A percentile compares a stretch with the other conserved stretches of the same genome.
Conservation (phyloP, 768 basidiomycete species). For the Suillus clintonianus region DNA sequence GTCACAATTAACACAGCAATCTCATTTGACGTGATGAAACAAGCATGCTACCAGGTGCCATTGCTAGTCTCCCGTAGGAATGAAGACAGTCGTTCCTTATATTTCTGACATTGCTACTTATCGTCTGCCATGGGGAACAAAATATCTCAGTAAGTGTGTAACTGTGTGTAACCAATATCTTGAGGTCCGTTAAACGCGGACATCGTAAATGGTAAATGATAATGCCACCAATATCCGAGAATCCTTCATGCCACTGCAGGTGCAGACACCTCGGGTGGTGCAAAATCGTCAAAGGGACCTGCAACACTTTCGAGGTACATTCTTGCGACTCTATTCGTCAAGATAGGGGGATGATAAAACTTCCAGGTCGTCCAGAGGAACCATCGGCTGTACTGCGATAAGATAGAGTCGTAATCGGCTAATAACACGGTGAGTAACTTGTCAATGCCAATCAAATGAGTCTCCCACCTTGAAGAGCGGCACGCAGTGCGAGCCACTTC, state of each 20-base stretch:
- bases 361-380: constrained; percentile 73
- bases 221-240: background rate
- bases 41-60: no score
- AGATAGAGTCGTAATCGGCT: constrained; percentile 71
- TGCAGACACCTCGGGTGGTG: constrained; percentile 24
- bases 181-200: background rate
- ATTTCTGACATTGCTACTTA: no score
- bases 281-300: constrained; percentile 52
- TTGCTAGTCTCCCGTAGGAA: no score
- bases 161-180: no score
- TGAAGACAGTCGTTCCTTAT: no score
- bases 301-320: constrained; percentile 48
- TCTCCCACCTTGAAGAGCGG: constrained; percentile 55
- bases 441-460: background rate
- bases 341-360: constrained; percentile 57
- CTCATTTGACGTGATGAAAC: background rate
- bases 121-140: no score
- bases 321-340: constrained; percentile 30
- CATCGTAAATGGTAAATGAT: background rate
- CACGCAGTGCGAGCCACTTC: constrained; percentile 66
- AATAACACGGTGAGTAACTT: constrained; percentile 6
- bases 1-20: constrained; percentile 6
- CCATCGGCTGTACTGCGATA: constrained; percentile 59
- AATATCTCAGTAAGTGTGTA: no score
- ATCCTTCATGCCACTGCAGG: constrained; percentile 15